Percentiles rank a stretch among this genome's conserved stretches.
phyloP scores from a whole-genome alignment of 23 red algal species.

The Gracilaria domingensis region DNA sequence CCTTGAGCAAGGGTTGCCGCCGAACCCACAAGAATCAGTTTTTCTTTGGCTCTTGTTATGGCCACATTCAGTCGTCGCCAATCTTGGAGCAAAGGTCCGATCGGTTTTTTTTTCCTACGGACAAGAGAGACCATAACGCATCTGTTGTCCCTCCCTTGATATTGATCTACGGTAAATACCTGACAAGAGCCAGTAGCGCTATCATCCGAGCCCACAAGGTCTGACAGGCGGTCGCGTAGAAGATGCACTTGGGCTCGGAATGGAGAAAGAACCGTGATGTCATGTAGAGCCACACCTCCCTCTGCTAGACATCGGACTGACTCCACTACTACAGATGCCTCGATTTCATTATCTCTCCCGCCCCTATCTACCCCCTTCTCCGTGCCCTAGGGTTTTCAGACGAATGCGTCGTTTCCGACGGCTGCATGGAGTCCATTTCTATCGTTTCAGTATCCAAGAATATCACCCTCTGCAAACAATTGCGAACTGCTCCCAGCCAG shows the following conservation, averaged over 20 bases:
- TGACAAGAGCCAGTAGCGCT: background rate
- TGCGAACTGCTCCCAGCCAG: constrained; percentile 41
- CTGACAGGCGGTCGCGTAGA: constrained; percentile 6
- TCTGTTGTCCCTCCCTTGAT: constrained; percentile 89
- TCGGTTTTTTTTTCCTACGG: background rate
- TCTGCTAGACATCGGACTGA: constrained; percentile 22
- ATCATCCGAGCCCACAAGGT: background rate
- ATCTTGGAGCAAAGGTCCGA: constrained; percentile 82
- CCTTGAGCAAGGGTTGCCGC: constrained; percentile 50
- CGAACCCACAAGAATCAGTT: constrained; percentile 90
- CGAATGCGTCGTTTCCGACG: background rate
- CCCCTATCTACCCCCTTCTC: background rate
- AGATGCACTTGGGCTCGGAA: constrained; percentile 83
- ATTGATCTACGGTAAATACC: constrained; percentile 88
- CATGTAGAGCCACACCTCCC: constrained; percentile 27
- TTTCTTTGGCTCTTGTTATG: constrained; percentile 85
- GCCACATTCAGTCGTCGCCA: constrained; percentile 96
- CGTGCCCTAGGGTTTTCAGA: background rate
- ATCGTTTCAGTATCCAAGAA: constrained; percentile 55
- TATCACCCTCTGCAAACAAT: constrained; percentile 38
- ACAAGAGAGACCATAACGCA: constrained; percentile 87
- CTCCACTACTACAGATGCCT: constrained; percentile 27
- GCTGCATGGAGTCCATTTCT: background rate
- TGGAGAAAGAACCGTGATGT: constrained; percentile 81
- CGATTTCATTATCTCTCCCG: constrained; percentile 11